Evolutionary conservation across 2,329 filamentous ascomycete species (phyloP).

Genomic region (Fusarium cyanostomum): DNA sequence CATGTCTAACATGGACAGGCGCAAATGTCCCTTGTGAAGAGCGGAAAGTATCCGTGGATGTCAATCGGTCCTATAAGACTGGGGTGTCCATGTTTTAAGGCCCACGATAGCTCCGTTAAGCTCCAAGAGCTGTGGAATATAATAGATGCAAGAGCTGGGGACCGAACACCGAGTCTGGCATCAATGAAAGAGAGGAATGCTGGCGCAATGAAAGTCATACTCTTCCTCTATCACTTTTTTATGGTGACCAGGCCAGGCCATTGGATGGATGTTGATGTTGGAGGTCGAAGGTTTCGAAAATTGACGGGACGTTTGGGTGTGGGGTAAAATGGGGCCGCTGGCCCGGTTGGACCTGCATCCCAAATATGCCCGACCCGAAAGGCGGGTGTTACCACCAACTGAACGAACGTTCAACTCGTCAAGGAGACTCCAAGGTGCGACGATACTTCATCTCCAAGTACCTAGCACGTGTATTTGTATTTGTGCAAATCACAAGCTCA

Average conservation of each 20-base stretch:
- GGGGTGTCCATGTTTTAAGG: conserved; percentile 8
- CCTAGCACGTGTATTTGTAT: conserved; percentile 10
- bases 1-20: conserved; percentile 1
- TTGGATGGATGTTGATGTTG: background rate
- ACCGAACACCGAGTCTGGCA: background rate
- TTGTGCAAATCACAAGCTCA: conserved; percentile 3
- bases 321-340: conserved; percentile 26
- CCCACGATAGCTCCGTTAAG: conserved; percentile 16
- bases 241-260: no score
- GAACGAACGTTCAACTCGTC: background rate
- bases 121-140: background rate
- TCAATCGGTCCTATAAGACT: conserved; percentile 28
- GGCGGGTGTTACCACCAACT: conserved; percentile 5
- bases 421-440: conserved; percentile 1
- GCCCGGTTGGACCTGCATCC: conserved; percentile 12
- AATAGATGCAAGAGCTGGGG: background rate
- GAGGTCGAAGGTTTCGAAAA: conserved; percentile 15
- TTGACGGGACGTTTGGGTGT: conserved; percentile 18
- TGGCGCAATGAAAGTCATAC: background rate
- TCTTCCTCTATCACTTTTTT: background rate
- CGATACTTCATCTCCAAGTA: background rate
- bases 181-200: background rate
- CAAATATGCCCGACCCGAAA: background rate
- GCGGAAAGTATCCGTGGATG: conserved; percentile 12
- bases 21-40: background rate